Base-by-base conservation (phyloP, 1,139 yeast genomes). In the Lodderomyces metapsilosis region DNA sequence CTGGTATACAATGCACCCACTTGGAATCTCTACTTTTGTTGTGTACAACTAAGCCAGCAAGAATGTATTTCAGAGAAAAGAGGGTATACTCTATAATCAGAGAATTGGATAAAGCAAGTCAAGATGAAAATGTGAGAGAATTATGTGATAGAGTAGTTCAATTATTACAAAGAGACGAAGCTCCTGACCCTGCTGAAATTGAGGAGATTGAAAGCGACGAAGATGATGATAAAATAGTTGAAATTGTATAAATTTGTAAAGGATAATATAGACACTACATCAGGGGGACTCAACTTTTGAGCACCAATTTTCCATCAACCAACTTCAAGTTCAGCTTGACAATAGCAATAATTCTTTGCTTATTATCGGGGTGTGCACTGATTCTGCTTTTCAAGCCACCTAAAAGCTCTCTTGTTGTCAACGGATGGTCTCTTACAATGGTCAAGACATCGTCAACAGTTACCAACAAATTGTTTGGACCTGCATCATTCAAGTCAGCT, bases 161-260 rank as follows among this genome's bases (percentile, higher is more conserved):
- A 58, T 77, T 88, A 83, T 71, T 89, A 49, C 84, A 85, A 91
- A 81, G 98, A 69, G 98, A 91, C 54, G 98, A 89, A 56, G 84
- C 81, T 13, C 71, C 72, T 5, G 61, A 45, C 18, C 56, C 41
- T 2, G 58, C 51, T 15, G 63, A 52, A 1, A 60, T 53, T 15
- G 64, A 62, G n/a, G 63, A 57, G 5, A 70, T 68, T 20, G 58
- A 59, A 22, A 59, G 58, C 40, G 61, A 61, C 28, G 65, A 68
- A 41, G 70, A 68, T 38, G 76, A 71, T 42, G 76, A 71, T 42
- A 71, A 71, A 47, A 67, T 76, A 27, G 81, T 79, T 37, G 84
- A 82, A 52, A 66, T 80, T 44, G 65, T 76, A 40, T 68, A 72
- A 33, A 17, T 24, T 10, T 9, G n/a, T 11, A 6, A 21, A 1